phyloP scores from a whole-genome alignment of 108 stramenopile genomes.

The Discostella stelligeroides region DNA sequence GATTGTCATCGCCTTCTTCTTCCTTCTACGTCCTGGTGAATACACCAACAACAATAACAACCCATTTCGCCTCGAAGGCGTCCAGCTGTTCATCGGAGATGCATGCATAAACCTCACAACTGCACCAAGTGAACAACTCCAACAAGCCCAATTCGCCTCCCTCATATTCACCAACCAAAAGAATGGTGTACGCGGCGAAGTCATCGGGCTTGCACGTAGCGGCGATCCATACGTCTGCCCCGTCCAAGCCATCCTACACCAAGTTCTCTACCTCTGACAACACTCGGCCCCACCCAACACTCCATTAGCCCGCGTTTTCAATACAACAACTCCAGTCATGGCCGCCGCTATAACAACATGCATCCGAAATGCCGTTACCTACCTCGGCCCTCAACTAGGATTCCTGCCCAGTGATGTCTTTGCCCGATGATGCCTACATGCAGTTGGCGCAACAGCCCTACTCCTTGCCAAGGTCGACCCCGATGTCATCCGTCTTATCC shows the following conservation, averaged over 20 bases:
- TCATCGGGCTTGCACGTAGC: conserved; percentile 39
- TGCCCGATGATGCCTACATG: conserved; percentile 58
- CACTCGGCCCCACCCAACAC: no score
- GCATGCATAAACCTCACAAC: conserved; percentile 24
- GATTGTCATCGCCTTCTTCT: no score
- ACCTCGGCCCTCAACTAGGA: no score
- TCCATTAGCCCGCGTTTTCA: conserved; percentile 16
- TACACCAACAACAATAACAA: no score
- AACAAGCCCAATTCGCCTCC: no score
- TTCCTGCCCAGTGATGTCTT: conserved; percentile 29
- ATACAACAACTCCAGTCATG: neutral
- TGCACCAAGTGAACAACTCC: conserved; percentile 14
- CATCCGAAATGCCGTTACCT: conserved; percentile 6
- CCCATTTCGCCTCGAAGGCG: conserved; percentile 46
- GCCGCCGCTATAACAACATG: conserved; percentile 1
- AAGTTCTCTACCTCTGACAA: conserved; percentile 23
- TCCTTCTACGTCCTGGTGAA: no score
- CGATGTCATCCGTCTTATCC: conserved; percentile 43
- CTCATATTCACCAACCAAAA: no score
- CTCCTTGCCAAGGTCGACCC: conserved; percentile 47
- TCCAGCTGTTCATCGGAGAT: conserved; percentile 35
- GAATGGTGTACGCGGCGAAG: no score
- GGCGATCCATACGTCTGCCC: conserved; percentile 54
- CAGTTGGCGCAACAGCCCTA: conserved; percentile 67
- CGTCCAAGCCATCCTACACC: conserved; percentile 28